Evolutionary conservation across 257 asterid species (phyloP).

Genomic region (Striga asiatica): DNA sequence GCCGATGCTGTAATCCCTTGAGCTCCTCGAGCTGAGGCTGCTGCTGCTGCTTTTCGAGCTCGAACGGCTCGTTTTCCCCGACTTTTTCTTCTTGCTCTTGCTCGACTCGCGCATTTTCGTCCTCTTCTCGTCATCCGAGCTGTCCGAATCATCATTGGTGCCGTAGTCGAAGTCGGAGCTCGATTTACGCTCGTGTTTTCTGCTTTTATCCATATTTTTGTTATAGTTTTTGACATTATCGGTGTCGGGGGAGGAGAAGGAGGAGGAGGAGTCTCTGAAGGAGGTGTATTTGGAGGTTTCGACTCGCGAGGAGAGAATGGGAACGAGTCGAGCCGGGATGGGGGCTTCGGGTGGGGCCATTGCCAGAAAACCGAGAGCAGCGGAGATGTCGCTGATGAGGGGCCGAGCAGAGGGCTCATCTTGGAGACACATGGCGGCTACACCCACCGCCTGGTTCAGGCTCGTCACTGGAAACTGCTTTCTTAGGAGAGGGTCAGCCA

Average conservation of each 20-base stretch:
- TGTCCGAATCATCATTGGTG: constrained; percentile 3
- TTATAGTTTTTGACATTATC: constrained; percentile 13
- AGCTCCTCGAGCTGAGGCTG: constrained; percentile 11
- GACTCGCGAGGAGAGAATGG: constrained; percentile 23
- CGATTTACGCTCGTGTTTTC: background rate
- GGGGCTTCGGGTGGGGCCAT: constrained; percentile 45
- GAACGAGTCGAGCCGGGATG: constrained; percentile 29
- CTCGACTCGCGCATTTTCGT: constrained; percentile 18
- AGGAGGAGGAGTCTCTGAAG: constrained; percentile 9
- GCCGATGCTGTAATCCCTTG: constrained; percentile 3
- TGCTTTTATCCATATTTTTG: too few relatives aligned
- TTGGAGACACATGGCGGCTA: constrained; percentile 79
- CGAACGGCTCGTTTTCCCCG: background rate
- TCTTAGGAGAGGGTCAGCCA: constrained; percentile 60
- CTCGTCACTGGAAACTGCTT: constrained; percentile 32
- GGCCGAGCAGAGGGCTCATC: constrained; percentile 73
- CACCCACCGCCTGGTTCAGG: constrained; percentile 68
- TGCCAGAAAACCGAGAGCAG: constrained; percentile 55
- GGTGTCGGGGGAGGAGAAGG: background rate
- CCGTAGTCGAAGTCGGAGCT: constrained; percentile 25
- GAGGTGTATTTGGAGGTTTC: constrained; percentile 13
- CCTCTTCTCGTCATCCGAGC: constrained; percentile 4
- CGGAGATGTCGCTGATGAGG: constrained; percentile 51
- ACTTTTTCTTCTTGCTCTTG: constrained; percentile 14
- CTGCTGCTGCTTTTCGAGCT: constrained; percentile 13